Evolutionary conservation across 2,329 filamentous ascomycete genomes (phyloP).

Genomic region (Delphinella strobiligena): DNA sequence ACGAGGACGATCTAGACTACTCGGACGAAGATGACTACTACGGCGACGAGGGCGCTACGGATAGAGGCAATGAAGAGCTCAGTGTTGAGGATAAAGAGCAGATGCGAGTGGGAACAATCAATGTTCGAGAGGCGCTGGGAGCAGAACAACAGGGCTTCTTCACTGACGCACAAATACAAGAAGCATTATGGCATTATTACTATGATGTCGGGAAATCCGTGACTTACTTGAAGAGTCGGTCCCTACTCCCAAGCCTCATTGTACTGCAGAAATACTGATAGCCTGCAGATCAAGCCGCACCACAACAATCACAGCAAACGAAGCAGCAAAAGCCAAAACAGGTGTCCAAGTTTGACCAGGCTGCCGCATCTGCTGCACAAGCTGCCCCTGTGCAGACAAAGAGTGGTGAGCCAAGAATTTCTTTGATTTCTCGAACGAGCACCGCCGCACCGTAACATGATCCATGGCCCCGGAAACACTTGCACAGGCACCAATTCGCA

Average conservation of each 20-base stretch:
- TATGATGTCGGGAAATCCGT: conserved; percentile 84
- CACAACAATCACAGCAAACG: conserved; percentile 15
- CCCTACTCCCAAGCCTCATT: background rate
- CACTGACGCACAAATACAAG: conserved; percentile 66
- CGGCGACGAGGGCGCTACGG: conserved; percentile 16
- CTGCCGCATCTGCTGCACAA: conserved; percentile 26
- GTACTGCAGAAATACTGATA: conserved; percentile 3
- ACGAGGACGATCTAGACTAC: conserved; percentile 41
- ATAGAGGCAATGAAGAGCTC: conserved; percentile 13
- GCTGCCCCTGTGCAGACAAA: conserved; percentile 27
- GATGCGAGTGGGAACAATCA: conserved; percentile 53
- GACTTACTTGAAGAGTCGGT: conserved; percentile 59
- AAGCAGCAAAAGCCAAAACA: conserved; percentile 25
- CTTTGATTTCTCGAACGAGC: conserved; percentile 6
- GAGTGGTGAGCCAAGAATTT: conserved; percentile 32
- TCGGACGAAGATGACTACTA: conserved; percentile 22
- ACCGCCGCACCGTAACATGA: background rate
- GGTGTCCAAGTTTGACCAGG: conserved; percentile 33
- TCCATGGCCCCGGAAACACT: background rate
- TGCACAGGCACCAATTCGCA: background rate
- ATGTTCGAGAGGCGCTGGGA: conserved; percentile 56
- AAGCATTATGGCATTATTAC: conserved; percentile 90
- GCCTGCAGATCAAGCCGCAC: conserved; percentile 7
- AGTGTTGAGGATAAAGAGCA: conserved; percentile 33
- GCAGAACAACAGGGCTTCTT: conserved; percentile 17